phyloP scores from a whole-genome alignment of 2,329 filamentous ascomycete genomes.

The Zalaria obscura region DNA sequence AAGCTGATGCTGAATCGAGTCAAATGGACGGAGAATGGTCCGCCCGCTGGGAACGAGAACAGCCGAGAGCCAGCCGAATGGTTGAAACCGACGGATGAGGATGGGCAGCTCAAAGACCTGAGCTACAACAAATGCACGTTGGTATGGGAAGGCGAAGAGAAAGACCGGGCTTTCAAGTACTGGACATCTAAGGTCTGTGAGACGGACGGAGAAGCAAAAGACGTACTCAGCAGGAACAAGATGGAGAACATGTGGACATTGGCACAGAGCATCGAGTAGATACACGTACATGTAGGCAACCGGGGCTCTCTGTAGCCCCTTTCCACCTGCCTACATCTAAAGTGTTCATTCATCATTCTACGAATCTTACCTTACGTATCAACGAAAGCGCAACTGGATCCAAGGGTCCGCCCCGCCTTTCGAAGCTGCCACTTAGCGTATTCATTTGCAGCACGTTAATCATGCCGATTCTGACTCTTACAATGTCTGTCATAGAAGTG shows the following conservation, averaged over 20 bases:
- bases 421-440: no score
- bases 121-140: slow-evolving; percentile 68
- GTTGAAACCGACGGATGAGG: slow-evolving; percentile 66
- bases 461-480: no score
- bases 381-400: no score
- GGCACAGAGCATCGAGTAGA: slow-evolving; percentile 50
- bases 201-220: slow-evolving; percentile 76
- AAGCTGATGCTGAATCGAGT: slow-evolving; percentile 91
- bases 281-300: no score
- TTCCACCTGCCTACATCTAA: no score
- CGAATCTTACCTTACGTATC: no score
- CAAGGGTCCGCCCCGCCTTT: no score
- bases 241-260: slow-evolving; percentile 93
- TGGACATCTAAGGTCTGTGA: slow-evolving; percentile 83
- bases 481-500: no score
- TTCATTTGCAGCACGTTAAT: no score
- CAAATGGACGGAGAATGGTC: slow-evolving; percentile 83
- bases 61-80: slow-evolving; percentile 53
- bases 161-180: slow-evolving; percentile 65
- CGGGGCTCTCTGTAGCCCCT: no score
- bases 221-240: slow-evolving; percentile 64
- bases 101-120: slow-evolving; percentile 67
- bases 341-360: no score
- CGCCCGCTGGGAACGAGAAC: slow-evolving; percentile 43
- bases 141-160: slow-evolving; percentile 84